Conservation (phyloP, 2,329 filamentous ascomycete species). For the Botryosphaeria agaves region DNA sequence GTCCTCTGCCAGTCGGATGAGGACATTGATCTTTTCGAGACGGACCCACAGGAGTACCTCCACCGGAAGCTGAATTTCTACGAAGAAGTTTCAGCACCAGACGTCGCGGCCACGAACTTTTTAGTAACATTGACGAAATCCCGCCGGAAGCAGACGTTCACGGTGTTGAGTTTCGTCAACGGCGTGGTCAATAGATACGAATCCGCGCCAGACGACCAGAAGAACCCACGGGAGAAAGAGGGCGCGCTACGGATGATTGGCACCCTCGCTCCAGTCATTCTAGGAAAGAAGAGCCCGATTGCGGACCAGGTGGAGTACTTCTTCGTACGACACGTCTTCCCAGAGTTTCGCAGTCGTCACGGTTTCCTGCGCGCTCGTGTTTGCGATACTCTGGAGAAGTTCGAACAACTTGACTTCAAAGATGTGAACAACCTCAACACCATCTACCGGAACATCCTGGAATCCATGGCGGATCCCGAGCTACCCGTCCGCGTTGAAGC, state of each 20-base stretch:
- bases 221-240: conserved; percentile 90
- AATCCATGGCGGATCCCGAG: conserved; percentile 90
- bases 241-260: conserved; percentile 95
- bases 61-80: conserved; percentile 97
- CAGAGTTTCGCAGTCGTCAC: conserved; percentile 83
- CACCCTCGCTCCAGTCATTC: conserved; percentile 78
- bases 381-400: conserved; percentile 96
- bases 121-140: conserved; percentile 86
- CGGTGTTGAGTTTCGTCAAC: conserved; percentile 89
- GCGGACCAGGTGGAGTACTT: conserved; percentile 97
- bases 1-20: conserved; percentile 85
- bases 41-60: conserved; percentile 89
- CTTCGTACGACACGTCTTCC: conserved; percentile 94
- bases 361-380: conserved; percentile 88
- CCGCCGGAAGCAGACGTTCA: conserved; percentile 88
- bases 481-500: conserved; percentile 90
- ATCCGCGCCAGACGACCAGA: conserved; percentile 63
- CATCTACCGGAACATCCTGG: conserved; percentile 91
- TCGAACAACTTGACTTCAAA: conserved; percentile 93
- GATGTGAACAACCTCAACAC: conserved; percentile 88
- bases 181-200: conserved; percentile 90
- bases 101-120: conserved; percentile 94
- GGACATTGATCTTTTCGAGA: conserved; percentile 83
- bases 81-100: conserved; percentile 87
- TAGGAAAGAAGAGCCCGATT: conserved; percentile 96